Percentiles rank a stretch among this genome's conserved stretches.
These are phyloP conservation scores for Eutrema salsugineum DNA, from an alignment of 441 rosid genomes.

Conservation along the genomic window DNA sequence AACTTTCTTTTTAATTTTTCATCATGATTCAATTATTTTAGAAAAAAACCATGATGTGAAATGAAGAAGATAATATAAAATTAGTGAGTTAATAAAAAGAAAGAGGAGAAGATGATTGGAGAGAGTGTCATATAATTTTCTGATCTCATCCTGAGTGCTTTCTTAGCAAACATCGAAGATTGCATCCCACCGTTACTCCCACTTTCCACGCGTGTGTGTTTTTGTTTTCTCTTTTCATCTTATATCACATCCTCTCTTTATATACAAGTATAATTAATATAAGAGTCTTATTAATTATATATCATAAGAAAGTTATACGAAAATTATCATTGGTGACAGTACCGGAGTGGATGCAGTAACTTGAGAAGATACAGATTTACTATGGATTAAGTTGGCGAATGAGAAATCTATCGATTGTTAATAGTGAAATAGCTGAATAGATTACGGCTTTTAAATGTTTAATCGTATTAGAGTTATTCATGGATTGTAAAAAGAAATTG, in stretches of 20 bases:
- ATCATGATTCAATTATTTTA: slow-evolving; percentile 11
- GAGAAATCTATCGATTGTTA: no score
- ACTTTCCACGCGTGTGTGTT: slow-evolving; percentile 36
- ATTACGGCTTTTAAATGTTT: no score
- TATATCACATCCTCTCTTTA: not conserved
- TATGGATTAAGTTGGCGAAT: no score
- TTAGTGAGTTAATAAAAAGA: slow-evolving; percentile 20
- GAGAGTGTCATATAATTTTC: slow-evolving; percentile 21
- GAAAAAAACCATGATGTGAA: slow-evolving; percentile 4
- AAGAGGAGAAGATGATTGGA: slow-evolving; percentile 11
- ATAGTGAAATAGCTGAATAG: no score
- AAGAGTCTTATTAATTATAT: no score
- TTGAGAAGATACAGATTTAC: no score
- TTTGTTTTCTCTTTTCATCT: slow-evolving; percentile 9
- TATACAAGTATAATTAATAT: not conserved
- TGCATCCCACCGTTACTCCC: slow-evolving; percentile 36
- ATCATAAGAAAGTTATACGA: no score
- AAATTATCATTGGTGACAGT: no score
- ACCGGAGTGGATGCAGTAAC: no score
- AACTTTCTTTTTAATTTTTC: no score
- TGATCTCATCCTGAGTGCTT: slow-evolving; percentile 29
- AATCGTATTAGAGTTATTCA: no score
- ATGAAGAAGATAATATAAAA: slow-evolving; percentile 23
- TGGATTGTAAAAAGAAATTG: no score
- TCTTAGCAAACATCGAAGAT: slow-evolving; percentile 31